A percentile compares a stretch with the other conserved stretches of the same genome.
phyloP scores from a whole-genome alignment of 176 grass and related monocot genomes.

The Chrysopogon serrulatus region DNA sequence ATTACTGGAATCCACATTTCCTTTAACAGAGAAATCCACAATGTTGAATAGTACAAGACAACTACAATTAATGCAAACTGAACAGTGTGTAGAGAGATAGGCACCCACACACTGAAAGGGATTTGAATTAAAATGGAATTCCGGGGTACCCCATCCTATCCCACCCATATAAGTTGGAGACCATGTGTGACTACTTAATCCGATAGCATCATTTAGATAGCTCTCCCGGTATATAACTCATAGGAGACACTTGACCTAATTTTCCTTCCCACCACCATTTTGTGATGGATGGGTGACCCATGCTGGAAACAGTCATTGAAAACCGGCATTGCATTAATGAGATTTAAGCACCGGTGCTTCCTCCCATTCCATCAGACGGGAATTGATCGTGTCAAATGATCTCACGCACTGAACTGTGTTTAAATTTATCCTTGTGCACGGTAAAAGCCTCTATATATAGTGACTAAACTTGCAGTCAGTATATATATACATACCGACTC shows the following conservation, averaged over 20 bases:
- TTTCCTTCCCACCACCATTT: conserved; percentile 31
- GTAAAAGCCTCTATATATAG: neutral
- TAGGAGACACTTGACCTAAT: conserved; percentile 30
- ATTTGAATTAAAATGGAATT: conserved; percentile 15
- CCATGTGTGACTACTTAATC: conserved; percentile 21
- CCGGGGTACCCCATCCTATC: neutral
- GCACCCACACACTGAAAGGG: neutral
- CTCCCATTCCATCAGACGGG: neutral
- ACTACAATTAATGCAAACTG: neutral
- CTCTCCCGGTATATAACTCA: conserved; percentile 14
- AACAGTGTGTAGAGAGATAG: conserved; percentile 11
- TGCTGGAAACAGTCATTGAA: conserved; percentile 11
- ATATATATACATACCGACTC: neutral
- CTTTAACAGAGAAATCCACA: neutral
- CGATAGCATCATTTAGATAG: neutral
- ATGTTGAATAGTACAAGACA: neutral
- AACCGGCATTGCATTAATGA: conserved; percentile 7
- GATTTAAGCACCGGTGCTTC: conserved; percentile 6
- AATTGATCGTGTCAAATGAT: conserved; percentile 7
- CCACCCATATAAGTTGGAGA: neutral
- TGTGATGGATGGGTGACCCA: conserved; percentile 6
- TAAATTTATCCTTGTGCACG: neutral
- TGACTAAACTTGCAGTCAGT: neutral
- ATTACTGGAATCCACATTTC: neutral
- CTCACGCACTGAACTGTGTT: neutral